A percentile compares a stretch with the other conserved stretches of the same genome.
Evolutionary conservation across 2,329 filamentous ascomycete species (phyloP).

Genomic region (Cercospora brassicicola): DNA sequence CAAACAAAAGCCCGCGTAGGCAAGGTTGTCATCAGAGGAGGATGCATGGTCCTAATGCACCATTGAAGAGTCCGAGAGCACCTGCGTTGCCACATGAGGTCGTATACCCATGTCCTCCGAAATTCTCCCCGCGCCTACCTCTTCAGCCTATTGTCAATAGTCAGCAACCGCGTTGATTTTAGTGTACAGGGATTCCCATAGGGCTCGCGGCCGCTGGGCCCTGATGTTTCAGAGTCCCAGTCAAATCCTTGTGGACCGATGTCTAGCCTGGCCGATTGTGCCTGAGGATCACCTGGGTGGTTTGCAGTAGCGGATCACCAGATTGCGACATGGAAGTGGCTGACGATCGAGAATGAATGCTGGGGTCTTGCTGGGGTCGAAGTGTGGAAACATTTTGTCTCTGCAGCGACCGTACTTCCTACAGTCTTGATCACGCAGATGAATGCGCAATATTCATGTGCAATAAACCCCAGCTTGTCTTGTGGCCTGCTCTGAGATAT

Average conservation of each 20-base stretch:
- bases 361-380: background rate
- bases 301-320: conserved; percentile 3
- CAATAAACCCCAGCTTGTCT: background rate
- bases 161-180: background rate
- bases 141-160: conserved; percentile 12
- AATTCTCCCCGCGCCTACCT: background rate
- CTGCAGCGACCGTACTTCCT: background rate
- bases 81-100: background rate
- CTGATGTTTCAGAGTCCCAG: background rate
- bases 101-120: conserved; percentile 7
- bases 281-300: background rate
- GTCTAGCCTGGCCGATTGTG: background rate
- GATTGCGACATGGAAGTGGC: background rate
- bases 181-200: background rate
- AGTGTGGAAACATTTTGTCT: background rate
- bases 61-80: background rate
- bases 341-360: background rate
- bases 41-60: background rate
- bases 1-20: background rate
- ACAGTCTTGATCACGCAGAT: background rate
- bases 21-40: background rate
- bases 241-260: background rate
- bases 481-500: background rate
- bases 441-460: background rate
- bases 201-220: background rate